Base-by-base conservation (phyloP, 1,284 basidiomycete genomes). In the Heterobasidion annosum region DNA sequence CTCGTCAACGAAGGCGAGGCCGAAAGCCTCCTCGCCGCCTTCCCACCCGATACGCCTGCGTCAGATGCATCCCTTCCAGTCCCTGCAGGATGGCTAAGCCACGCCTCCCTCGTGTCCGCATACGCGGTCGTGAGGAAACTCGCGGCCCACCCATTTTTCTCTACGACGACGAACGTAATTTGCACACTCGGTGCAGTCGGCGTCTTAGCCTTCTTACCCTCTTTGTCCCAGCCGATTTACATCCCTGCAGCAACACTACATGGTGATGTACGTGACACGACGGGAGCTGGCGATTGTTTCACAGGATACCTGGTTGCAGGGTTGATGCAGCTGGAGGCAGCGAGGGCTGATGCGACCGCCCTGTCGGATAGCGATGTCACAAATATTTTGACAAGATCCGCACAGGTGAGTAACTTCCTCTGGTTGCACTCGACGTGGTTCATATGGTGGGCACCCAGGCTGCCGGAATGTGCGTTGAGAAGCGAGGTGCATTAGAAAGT, bases 271-370 rank as follows among this genome's bases (percentile, higher is more conserved):
- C 63, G 67, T 10, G 80, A 83, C 61, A 82, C 79, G 0, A 83
- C 81, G 0, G 80, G 81, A 8, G 81, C 81, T 1, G 81, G 80
- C 0, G 81, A 83, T 60, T 81, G 78, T 56, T 82, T 82, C 61
- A 73, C 79, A 0, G 80, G 81, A 10, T 83, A 79, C 61, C 72
- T 82, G 58, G 75, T 81, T 8, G 68, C 72, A 7, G 78, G 75
- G 0, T 65, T 82, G 47, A 81, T 83, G 80, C 63, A 68, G 45
- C 58, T 70, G 0, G 15, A 52, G 10, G 50, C 37, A 5, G 16
- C 40, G 32, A 15, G 48, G 10, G 50, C 65, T 9, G 52, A 56
- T 6, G 63, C 62, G 18, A 67, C 72, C 37, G 59, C 56, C 18
- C 37, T 50, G 19, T 55, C 50, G 13, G 50, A 37, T 51, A 58